These are phyloP conservation scores for Ambrosia artemisiifolia DNA, from an alignment of 129 eudicot species.

Conservation along the genomic window DNA sequence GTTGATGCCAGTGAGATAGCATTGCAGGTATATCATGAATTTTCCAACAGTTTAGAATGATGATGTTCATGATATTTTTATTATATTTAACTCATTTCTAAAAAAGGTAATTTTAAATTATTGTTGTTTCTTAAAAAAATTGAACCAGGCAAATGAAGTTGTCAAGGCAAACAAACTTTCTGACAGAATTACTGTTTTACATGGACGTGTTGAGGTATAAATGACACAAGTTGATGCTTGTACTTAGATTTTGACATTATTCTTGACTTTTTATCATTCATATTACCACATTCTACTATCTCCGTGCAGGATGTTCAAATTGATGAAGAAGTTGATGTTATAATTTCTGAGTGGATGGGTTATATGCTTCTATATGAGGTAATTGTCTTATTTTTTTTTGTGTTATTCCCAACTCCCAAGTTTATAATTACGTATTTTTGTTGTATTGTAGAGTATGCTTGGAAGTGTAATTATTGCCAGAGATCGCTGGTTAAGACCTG, in stretches of 20 bases:
- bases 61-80: conserved; percentile 16
- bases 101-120: neutral
- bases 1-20: conserved; percentile 99
- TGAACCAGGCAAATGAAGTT: conserved; percentile 81
- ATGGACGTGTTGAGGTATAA: conserved; percentile 95
- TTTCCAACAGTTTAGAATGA: neutral
- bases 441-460: conserved; percentile 80
- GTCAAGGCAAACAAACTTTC: conserved; percentile 89
- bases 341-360: conserved; percentile 99
- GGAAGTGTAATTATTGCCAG: conserved; percentile 96
- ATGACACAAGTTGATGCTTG: neutral
- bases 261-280: neutral
- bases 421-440: neutral
- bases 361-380: conserved; percentile 99
- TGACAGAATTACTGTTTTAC: conserved; percentile 78
- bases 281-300: neutral
- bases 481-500: conserved; percentile 99
- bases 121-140: conserved; percentile 17
- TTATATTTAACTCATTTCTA: neutral
- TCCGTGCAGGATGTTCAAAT: conserved; percentile 84
- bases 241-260: neutral
- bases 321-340: conserved; percentile 94
- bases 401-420: conserved; percentile 9
- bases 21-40: conserved; percentile 51
- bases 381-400: neutral